Evolutionary conservation across 2,329 filamentous ascomycete genomes (phyloP).

Genomic region (Aspergillus sergii): DNA sequence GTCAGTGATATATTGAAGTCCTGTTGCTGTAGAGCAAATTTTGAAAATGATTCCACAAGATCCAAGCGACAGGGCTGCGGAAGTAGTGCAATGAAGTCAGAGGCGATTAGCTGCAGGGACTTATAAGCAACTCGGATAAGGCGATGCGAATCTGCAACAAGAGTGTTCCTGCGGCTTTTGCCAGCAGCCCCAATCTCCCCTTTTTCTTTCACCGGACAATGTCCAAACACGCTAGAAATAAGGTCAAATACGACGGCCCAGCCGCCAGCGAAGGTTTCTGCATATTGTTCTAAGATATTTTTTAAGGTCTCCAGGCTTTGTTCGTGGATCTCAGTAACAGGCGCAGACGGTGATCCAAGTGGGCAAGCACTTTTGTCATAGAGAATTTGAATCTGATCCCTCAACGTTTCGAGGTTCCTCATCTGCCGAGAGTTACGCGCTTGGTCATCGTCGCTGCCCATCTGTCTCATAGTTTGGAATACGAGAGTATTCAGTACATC

Average conservation of each 20-base stretch:
- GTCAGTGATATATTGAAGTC: constrained; percentile 96
- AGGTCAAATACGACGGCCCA: constrained; percentile 88
- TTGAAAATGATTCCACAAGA: constrained; percentile 83
- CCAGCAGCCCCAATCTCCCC: constrained; percentile 12
- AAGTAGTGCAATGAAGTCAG: constrained; percentile 80
- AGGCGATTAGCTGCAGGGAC: constrained; percentile 88
- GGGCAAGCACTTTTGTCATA: constrained; percentile 56
- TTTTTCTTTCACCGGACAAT: constrained; percentile 40
- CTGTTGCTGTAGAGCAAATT: constrained; percentile 85
- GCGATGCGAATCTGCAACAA: constrained; percentile 60
- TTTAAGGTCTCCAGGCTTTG: constrained; percentile 78
- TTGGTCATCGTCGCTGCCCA: constrained; percentile 43
- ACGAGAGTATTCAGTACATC: constrained; percentile 59
- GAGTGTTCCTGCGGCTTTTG: constrained; percentile 23
- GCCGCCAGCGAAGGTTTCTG: constrained; percentile 77
- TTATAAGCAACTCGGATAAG: constrained; percentile 85
- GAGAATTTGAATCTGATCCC: constrained; percentile 62
- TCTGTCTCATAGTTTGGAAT: constrained; percentile 46
- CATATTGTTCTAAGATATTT: constrained; percentile 81
- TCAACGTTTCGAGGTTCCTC: constrained; percentile 70
- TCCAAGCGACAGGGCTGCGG: constrained; percentile 72
- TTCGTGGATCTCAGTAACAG: constrained; percentile 78
- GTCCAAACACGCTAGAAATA: constrained; percentile 76
- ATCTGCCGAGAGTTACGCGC: constrained; percentile 66
- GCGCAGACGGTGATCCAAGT: constrained; percentile 62